These are phyloP conservation scores for Fabrea salina DNA, from an alignment of 169 alveolate species.

Conservation along the genomic window DNA sequence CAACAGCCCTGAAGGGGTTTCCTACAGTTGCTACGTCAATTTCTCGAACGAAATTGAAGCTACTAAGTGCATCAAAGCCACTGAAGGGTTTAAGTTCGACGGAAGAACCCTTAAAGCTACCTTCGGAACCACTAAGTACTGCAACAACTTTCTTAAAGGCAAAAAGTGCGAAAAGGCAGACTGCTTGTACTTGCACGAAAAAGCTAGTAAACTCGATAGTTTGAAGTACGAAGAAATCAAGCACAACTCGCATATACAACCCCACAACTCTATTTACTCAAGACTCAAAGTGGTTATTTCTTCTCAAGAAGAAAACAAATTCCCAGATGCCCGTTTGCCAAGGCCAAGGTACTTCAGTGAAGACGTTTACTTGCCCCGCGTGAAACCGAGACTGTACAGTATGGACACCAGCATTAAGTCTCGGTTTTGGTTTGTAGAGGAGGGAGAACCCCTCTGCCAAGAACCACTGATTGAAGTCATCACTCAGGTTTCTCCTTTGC, in stretches of 20 bases:
- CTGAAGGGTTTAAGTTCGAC: constrained; percentile 45
- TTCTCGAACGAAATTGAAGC: constrained; percentile 62
- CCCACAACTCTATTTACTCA: neutral
- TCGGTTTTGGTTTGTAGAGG: neutral
- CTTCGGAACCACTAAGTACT: constrained; percentile 71
- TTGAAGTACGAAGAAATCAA: neutral
- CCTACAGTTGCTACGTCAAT: constrained; percentile 69
- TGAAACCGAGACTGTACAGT: neutral
- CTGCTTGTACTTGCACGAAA: constrained; percentile 63
- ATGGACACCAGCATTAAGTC: neutral
- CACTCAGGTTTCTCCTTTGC: too few relatives aligned
- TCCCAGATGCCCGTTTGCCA: neutral
- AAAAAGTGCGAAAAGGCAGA: constrained; percentile 58
- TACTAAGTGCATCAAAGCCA: constrained; percentile 34
- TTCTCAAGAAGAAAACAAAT: neutral
- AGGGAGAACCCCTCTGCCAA: too few relatives aligned
- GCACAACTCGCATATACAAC: neutral
- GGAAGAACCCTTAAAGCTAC: constrained; percentile 39
- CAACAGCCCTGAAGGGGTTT: constrained; percentile 47
- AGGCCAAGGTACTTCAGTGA: neutral
- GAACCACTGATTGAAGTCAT: too few relatives aligned
- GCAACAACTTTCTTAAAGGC: constrained; percentile 60
- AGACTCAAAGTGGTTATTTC: neutral
- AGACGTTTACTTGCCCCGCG: neutral
- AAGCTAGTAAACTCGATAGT: constrained; percentile 10